These are phyloP conservation scores for Fusarium chlamydosporum DNA, from an alignment of 2,329 filamentous ascomycete species.

Conservation along the genomic window DNA sequence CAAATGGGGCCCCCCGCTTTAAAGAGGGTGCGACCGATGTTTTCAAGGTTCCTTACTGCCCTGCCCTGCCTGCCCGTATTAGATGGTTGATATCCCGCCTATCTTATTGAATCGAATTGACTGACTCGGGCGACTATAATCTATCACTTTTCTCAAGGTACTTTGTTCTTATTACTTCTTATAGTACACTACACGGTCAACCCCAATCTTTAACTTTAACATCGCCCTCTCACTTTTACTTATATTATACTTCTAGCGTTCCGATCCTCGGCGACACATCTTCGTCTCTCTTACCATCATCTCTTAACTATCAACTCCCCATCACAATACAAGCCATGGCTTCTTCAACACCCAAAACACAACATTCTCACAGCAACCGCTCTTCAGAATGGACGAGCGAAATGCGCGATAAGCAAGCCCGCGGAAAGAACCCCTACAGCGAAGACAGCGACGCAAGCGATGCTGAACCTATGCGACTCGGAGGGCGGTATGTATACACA, in stretches of 20 bases:
- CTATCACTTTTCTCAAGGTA: neutral
- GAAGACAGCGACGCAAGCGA: slow-evolving; percentile 47
- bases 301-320: neutral
- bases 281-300: neutral
- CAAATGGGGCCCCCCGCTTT: slow-evolving; percentile 23
- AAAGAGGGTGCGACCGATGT: slow-evolving; percentile 7
- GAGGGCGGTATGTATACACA: slow-evolving; percentile 17
- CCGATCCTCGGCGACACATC: too few relatives aligned
- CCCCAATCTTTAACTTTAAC: neutral
- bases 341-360: slow-evolving; percentile 32
- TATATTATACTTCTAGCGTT: neutral
- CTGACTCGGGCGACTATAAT: slow-evolving; percentile 14
- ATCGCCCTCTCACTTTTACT: neutral
- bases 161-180: neutral
- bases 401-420: slow-evolving; percentile 71
- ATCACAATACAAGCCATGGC: slow-evolving; percentile 29
- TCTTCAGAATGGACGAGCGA: slow-evolving; percentile 59
- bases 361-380: slow-evolving; percentile 55
- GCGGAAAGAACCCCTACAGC: slow-evolving; percentile 69
- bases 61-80: slow-evolving; percentile 8
- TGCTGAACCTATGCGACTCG: slow-evolving; percentile 38
- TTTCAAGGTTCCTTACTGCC: slow-evolving; percentile 14
- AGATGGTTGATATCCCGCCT: slow-evolving; percentile 7
- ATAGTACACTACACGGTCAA: neutral
- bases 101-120: slow-evolving; percentile 3